Conservation (phyloP, 306 rosid genomes). For the Urtica urens region DNA sequence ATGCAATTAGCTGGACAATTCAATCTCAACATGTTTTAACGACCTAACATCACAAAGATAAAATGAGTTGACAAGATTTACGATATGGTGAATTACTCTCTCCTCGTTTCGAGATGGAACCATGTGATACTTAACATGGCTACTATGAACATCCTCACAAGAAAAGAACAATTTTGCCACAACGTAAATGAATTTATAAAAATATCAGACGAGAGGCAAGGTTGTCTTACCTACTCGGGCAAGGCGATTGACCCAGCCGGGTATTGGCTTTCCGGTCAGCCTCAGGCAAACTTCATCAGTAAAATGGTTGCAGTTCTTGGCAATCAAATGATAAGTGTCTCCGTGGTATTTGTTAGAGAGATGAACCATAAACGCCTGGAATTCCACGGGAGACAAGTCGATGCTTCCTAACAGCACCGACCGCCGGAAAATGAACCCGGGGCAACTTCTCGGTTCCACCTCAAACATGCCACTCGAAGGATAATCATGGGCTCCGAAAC, state of each 20-base stretch:
- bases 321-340: slow-evolving; percentile 86
- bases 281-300: slow-evolving; percentile 70
- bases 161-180: background rate
- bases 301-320: slow-evolving; percentile 95
- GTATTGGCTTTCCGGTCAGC: slow-evolving; percentile 82
- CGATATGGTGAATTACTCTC: too few relatives aligned
- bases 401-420: slow-evolving; percentile 77
- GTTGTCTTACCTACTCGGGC: slow-evolving; percentile 69
- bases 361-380: slow-evolving; percentile 63
- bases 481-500: slow-evolving; percentile 89
- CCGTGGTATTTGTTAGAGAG: slow-evolving; percentile 76
- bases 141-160: too few relatives aligned
- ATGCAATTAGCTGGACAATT: too few relatives aligned
- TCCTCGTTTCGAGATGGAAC: too few relatives aligned
- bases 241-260: slow-evolving; percentile 93
- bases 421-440: slow-evolving; percentile 83
- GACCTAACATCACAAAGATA: too few relatives aligned
- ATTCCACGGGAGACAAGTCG: slow-evolving; percentile 58
- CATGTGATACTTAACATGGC: background rate
- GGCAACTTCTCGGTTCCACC: slow-evolving; percentile 94
- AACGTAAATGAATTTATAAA: background rate
- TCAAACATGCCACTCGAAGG: slow-evolving; percentile 85
- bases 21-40: too few relatives aligned
- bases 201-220: slow-evolving; percentile 8
- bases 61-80: too few relatives aligned